These are phyloP conservation scores for Inga leiocalycina DNA, from an alignment of 306 rosid genomes.

Conservation along the genomic window DNA sequence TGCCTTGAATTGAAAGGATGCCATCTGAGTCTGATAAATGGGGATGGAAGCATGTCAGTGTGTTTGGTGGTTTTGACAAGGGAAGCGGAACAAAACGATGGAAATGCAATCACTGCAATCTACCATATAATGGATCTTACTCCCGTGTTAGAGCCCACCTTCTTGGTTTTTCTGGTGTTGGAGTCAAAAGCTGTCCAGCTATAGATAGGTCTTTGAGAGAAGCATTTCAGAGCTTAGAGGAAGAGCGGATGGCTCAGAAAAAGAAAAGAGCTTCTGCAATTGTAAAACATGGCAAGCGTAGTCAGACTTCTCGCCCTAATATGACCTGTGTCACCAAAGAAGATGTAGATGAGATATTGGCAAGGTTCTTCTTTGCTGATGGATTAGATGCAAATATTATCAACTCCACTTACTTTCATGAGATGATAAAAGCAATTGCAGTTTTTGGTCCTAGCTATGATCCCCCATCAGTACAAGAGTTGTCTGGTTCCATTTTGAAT, in stretches of 20 bases:
- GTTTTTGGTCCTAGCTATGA: slow-evolving; percentile 59
- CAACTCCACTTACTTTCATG: slow-evolving; percentile 56
- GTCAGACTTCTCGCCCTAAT: slow-evolving; percentile 39
- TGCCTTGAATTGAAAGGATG: slow-evolving; percentile 40
- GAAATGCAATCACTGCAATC: slow-evolving; percentile 68
- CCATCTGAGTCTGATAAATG: slow-evolving; percentile 57
- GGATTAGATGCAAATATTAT: slow-evolving; percentile 43
- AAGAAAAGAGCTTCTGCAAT: slow-evolving; percentile 43
- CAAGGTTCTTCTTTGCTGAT: slow-evolving; percentile 56
- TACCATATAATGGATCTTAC: slow-evolving; percentile 62
- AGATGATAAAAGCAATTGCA: slow-evolving; percentile 54
- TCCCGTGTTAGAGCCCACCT: slow-evolving; percentile 71
- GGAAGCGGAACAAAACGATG: slow-evolving; percentile 68
- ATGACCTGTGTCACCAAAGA: slow-evolving; percentile 47
- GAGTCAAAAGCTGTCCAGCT: slow-evolving; percentile 61
- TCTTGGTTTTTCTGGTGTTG: slow-evolving; percentile 64
- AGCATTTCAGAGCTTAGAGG: slow-evolving; percentile 54
- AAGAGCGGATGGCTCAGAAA: slow-evolving; percentile 48
- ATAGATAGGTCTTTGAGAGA: slow-evolving; percentile 53
- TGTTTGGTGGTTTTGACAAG: slow-evolving; percentile 71
- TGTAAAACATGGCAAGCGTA: slow-evolving; percentile 49
- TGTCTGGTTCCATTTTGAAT: slow-evolving; percentile 44
- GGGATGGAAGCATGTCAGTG: slow-evolving; percentile 68
- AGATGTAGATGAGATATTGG: slow-evolving; percentile 53
- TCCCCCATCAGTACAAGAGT: slow-evolving; percentile 47